Conservation (phyloP, 306 rosid species). For the Lathyrus sativus region DNA sequence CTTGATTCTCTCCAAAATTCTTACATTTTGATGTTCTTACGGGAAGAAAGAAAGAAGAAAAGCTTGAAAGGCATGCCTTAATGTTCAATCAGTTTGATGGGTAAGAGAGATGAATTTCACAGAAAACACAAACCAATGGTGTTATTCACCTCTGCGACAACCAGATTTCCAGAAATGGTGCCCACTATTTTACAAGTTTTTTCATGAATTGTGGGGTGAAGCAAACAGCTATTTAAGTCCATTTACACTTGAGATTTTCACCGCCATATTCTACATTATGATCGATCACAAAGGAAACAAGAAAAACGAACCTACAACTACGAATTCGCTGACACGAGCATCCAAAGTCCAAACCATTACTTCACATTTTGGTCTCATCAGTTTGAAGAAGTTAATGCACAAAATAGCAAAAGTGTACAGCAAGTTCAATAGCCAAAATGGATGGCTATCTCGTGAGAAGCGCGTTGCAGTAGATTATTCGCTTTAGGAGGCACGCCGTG, state of each 20-base stretch:
- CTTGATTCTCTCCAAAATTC: constrained; percentile 16
- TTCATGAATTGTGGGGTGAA: constrained; percentile 36
- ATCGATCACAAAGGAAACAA: constrained; percentile 25
- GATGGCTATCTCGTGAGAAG: constrained; percentile 52
- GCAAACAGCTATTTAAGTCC: constrained; percentile 28
- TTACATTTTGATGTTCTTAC: constrained; percentile 7
- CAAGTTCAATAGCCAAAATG: constrained; percentile 46
- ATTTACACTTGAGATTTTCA: constrained; percentile 42
- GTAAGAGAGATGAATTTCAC: constrained; percentile 5
- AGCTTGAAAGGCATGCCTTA: background rate
- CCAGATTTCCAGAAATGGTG: constrained; percentile 4
- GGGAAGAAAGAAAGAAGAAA: background rate
- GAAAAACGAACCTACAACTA: constrained; percentile 31
- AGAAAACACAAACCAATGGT: constrained; percentile 24
- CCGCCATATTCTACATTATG: constrained; percentile 40
- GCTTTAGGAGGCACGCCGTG: constrained; percentile 41
- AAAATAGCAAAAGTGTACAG: constrained; percentile 16
- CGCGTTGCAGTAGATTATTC: constrained; percentile 41
- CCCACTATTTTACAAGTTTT: constrained; percentile 30
- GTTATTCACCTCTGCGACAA: constrained; percentile 1
- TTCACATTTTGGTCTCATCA: constrained; percentile 45
- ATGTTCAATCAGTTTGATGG: background rate
- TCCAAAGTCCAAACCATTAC: constrained; percentile 30
- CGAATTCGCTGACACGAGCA: constrained; percentile 22
- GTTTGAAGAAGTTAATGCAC: constrained; percentile 41